Evolutionary conservation across 768 basidiomycete genomes (phyloP).

Genomic region (Nidula microcarpa): DNA sequence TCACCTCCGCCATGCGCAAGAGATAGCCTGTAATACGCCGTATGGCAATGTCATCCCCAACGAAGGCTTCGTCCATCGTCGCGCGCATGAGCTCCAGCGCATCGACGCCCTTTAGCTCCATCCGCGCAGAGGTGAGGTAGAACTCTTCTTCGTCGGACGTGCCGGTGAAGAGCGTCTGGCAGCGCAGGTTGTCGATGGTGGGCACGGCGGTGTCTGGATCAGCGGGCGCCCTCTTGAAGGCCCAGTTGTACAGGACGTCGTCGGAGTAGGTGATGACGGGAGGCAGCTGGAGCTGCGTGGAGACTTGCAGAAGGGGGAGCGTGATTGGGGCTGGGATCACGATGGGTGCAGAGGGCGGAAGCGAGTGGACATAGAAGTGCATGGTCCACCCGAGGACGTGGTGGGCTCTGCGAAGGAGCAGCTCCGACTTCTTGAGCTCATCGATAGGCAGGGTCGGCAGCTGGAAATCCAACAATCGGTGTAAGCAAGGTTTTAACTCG

Average conservation of each 20-base stretch:
- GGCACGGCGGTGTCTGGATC: conserved; percentile 32
- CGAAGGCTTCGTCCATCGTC: conserved; percentile 86
- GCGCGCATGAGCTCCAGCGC: conserved; percentile 83
- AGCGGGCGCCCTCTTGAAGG: conserved; percentile 27
- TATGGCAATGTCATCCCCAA: conserved; percentile 63
- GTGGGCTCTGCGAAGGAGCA: conserved; percentile 66
- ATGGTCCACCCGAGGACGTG: conserved; percentile 69
- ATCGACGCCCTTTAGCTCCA: conserved; percentile 82
- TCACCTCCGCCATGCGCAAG: conserved; percentile 53
- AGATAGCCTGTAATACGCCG: conserved; percentile 67
- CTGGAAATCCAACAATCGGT: conserved; percentile 21
- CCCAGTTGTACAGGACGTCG: conserved; percentile 88
- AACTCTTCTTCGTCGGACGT: conserved; percentile 83
- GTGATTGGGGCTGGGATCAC: conserved; percentile 69
- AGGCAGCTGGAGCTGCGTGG: conserved; percentile 69
- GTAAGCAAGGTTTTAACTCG: too few species aligned
- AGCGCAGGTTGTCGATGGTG: conserved; percentile 57
- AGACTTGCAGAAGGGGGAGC: conserved; percentile 73
- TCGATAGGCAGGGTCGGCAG: conserved; percentile 48
- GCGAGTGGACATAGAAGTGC: conserved; percentile 76
- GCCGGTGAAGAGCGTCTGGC: conserved; percentile 70
- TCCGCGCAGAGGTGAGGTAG: conserved; percentile 80
- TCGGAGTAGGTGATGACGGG: conserved; percentile 91
- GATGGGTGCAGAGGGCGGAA: conserved; percentile 45
- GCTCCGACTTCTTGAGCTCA: conserved; percentile 45